A percentile compares a stretch with the other conserved stretches of the same genome.
Conservation (phyloP, 208 protist species). For the Leptomonas pyrrhocoris region DNA sequence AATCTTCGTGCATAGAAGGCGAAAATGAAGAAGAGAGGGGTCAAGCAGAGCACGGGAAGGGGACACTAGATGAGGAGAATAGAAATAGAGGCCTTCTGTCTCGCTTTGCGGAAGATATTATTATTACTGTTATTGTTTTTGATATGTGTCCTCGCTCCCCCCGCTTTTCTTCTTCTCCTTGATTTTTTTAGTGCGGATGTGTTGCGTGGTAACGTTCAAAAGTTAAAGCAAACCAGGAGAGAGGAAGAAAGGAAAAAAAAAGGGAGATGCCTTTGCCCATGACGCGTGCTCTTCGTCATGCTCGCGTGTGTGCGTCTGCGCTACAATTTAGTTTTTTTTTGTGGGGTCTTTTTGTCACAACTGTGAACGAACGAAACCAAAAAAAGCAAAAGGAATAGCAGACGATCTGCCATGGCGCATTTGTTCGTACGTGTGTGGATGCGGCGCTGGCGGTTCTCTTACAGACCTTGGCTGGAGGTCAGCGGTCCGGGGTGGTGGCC, state of each 20-base stretch:
- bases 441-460: slow-evolving; percentile 1
- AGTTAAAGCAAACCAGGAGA: background rate
- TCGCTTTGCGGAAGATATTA: too few relatives aligned
- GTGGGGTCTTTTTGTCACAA: slow-evolving; percentile 6
- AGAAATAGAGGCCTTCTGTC: too few relatives aligned
- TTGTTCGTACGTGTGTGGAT: background rate
- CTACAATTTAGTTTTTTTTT: slow-evolving; percentile 25
- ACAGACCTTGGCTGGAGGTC: slow-evolving; percentile 32
- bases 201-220: background rate
- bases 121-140: too few relatives aligned
- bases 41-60: too few relatives aligned
- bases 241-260: slow-evolving; percentile 11
- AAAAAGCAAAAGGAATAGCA: background rate
- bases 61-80: too few relatives aligned
- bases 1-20: too few relatives aligned
- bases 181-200: background rate
- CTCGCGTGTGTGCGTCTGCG: slow-evolving; percentile 9
- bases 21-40: too few relatives aligned
- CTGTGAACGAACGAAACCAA: background rate
- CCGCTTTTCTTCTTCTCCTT: background rate
- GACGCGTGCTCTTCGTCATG: background rate
- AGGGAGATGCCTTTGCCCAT: slow-evolving; percentile 1
- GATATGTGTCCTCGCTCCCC: slow-evolving; percentile 1
- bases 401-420: background rate
- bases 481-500: slow-evolving; percentile 70